Evolutionary conservation across 1,139 yeast genomes (phyloP).

Genomic region (Pichia sp.): DNA sequence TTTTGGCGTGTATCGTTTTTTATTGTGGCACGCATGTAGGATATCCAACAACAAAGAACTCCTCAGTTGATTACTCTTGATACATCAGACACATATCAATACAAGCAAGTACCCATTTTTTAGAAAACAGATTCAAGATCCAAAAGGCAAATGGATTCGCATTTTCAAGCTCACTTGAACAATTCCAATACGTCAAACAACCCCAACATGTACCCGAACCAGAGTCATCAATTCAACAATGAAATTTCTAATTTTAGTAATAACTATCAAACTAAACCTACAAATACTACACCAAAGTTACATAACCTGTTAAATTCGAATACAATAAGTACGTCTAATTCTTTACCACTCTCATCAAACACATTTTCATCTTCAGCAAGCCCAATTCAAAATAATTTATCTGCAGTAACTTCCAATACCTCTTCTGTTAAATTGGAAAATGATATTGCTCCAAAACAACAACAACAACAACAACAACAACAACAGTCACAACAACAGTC

Average conservation of each 20-base stretch:
- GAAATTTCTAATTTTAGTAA: not conserved
- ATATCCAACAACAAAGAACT: too few relatives aligned
- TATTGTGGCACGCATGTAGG: not conserved
- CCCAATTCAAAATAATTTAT: slow-evolving; percentile 3
- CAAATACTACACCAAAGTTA: not conserved
- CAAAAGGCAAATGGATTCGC: not conserved
- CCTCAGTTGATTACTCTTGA: too few relatives aligned
- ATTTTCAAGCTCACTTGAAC: not conserved
- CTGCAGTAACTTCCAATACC: not conserved
- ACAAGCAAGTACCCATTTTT: not conserved
- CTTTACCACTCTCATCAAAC: slow-evolving; percentile 3
- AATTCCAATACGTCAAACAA: not conserved
- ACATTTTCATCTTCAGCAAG: slow-evolving; percentile 5
- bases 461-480: not conserved
- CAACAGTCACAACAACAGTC: not conserved
- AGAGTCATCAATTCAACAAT: not conserved
- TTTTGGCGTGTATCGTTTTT: not conserved
- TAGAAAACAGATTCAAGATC: too few relatives aligned
- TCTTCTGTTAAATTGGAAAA: not conserved
- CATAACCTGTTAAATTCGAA: slow-evolving; percentile 1
- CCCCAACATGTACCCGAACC: not conserved
- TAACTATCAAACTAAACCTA: too few relatives aligned
- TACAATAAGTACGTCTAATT: not conserved
- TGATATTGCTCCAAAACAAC: too few relatives aligned
- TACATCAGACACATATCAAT: not conserved